phyloP scores from a whole-genome alignment of 495 filamentous ascomycete species.

The Mycothermus thermophilus region DNA sequence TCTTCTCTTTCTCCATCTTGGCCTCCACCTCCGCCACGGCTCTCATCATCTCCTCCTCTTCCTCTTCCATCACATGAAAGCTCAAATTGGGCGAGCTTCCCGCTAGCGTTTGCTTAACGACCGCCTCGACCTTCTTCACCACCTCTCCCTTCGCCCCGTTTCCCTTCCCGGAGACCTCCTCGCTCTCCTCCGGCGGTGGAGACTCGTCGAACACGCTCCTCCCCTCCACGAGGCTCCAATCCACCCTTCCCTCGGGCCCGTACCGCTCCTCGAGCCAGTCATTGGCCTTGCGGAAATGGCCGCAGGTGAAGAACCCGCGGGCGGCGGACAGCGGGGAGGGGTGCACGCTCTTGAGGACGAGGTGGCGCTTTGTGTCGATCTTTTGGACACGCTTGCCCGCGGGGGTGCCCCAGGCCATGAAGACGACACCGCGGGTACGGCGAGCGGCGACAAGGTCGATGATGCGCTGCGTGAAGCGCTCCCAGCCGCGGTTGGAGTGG shows the following conservation, averaged over 20 bases:
- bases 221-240: constrained; percentile 56
- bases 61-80: too few species aligned
- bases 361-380: constrained; percentile 57
- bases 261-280: constrained; percentile 72
- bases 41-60: too few species aligned
- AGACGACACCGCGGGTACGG: constrained; percentile 70
- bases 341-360: constrained; percentile 72
- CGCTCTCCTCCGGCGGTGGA: constrained; percentile 1
- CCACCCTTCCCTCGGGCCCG: constrained; percentile 62
- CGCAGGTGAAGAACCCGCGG: constrained; percentile 71
- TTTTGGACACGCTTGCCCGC: constrained; percentile 60
- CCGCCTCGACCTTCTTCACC: constrained; percentile 9
- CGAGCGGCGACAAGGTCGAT: constrained; percentile 73
- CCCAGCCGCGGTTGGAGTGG: constrained; percentile 78
- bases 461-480: constrained; percentile 75
- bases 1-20: constrained; percentile 1
- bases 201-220: constrained; percentile 11
- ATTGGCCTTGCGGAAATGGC: constrained; percentile 80
- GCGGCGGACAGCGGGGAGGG: constrained; percentile 77
- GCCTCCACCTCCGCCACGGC: neutral
- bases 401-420: constrained; percentile 81
- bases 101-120: constrained; percentile 3
- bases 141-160: constrained; percentile 13
- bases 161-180: constrained; percentile 9
- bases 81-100: too few species aligned